These are phyloP conservation scores for Kwoniella botswanensis DNA, from an alignment of 768 basidiomycete species.

Conservation along the genomic window DNA sequence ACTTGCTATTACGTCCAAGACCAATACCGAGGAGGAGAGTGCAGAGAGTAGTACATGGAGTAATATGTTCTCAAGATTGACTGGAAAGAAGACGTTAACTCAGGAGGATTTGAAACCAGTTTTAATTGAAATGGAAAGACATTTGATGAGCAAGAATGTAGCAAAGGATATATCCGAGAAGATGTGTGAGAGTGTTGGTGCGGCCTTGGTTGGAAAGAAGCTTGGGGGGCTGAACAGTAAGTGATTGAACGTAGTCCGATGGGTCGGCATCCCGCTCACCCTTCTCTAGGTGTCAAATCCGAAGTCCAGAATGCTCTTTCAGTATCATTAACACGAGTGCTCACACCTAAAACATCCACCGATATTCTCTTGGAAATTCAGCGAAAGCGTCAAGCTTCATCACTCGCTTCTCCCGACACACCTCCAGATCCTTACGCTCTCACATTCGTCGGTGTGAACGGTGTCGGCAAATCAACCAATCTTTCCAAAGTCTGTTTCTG, in stretches of 20 bases:
- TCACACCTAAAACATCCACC: conserved; percentile 97
- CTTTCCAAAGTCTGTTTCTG: conserved; percentile 98
- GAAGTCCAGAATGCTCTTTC: conserved; percentile 84
- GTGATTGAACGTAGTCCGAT: conserved; percentile 37
- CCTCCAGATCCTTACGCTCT: conserved; percentile 82
- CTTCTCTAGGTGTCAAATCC: conserved; percentile 71
- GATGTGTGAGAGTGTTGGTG: conserved; percentile 91
- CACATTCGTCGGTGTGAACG: conserved; percentile 97
- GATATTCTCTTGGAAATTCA: conserved; percentile 92
- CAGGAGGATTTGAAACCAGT: conserved; percentile 85
- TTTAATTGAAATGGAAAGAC: conserved; percentile 91
- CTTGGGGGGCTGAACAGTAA: conserved; percentile 86
- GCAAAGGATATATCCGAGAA: conserved; percentile 94
- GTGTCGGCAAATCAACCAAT: conserved; percentile 98
- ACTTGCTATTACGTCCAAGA: conserved; percentile 18
- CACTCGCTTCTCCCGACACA: conserved; percentile 70
- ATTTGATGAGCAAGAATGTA: conserved; percentile 98
- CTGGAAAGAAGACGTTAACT: conserved; percentile 78
- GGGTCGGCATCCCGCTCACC: conserved; percentile 24
- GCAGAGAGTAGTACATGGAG: conserved; percentile 64
- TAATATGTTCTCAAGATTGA: conserved; percentile 80
- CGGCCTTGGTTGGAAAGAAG: conserved; percentile 85
- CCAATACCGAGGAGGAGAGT: conserved; percentile 47
- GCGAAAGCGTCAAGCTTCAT: conserved; percentile 70
- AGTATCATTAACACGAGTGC: conserved; percentile 83